Base-by-base conservation (phyloP, 345 rosid genomes). In the Citrus medica region DNA sequence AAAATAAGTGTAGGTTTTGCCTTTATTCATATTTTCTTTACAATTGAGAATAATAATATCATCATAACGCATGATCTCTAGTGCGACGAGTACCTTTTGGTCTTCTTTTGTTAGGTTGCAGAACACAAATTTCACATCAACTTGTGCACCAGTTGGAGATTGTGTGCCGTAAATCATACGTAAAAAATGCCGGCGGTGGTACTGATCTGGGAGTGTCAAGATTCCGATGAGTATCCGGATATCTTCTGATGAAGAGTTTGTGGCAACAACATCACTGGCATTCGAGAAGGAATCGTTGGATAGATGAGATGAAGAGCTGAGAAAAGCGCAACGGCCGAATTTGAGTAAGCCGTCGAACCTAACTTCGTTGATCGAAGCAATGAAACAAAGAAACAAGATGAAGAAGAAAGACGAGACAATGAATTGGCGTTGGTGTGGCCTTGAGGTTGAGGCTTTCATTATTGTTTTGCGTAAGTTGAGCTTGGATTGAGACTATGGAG, bases 61-160 rank as follows among this genome's bases (percentile, higher is more conserved):
- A 64, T 93, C 92, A 69, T 82, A 92, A 7, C 88, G 92, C 98
- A 95, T 93, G 67, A 95, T 93, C 88, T 95, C 98, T 1, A 93
- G 91, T 7, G 97, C 98, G 10, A 95, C 92, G 19, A 93, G 89
- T 10, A 92, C 87, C 69, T 83, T 90, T 63, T 95, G 98, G 30
- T 95, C 98, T 77, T 93, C 98, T 73, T 91, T 95, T 3, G 98
- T 93, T 24, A 95, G 82, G 77, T 93, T 95, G 86, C 98, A 95
- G 21, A 95, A 93, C 63, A 95, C 95, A 30, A 95, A 95, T 89
- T 90, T 93, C n/a, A 95, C 89, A 62, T 95, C 97, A 14, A 95
- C 74, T 81, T 83, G 78, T 9, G 86, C 90, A 1, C 90, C 89
- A 2, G 7, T 55, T 0, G 83, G 73, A 37, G 82, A 68, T 51